Evolutionary conservation across 768 basidiomycete genomes (phyloP), one percentile per base, ranked within the genome.

Genomic region (Lentinus tigrinus): DNA sequence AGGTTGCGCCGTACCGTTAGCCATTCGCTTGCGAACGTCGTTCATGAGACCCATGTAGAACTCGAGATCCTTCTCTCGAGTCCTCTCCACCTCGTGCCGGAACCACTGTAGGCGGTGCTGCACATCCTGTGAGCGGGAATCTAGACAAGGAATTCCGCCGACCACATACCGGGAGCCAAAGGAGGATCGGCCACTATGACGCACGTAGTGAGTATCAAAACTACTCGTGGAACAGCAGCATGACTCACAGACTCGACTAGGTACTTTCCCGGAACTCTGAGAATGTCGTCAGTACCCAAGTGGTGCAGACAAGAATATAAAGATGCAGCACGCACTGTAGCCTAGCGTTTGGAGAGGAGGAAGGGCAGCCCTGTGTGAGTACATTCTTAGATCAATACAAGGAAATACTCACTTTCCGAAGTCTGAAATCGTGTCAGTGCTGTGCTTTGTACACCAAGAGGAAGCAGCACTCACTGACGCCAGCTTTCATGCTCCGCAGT

Each of bases 71-170:
- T 13, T 37, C 26, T 58, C 43, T 5, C 57, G 57, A 14, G 46
- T 37, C 21, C 31, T 28, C 26, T 58, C 57, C 6, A 52, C 51
- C 10, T 52, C 51, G 37, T 43, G 57, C 2, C 57, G 57, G 37
- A 58, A 58, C 57, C 57, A 58, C 34, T 58, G 57, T 14, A 58
- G 37, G 4, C 36, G 44, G 16, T 34, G 24, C 57, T 58, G 37
- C 2, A 14, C 9, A 17, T 4, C 9, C 23, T 27, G 19, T 7
- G 14, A 34, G 4, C 34, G 4, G 1, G 4, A 16, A 3, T 7
- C 9, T 9, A 27, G 17, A 3, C 24, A 24, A 19, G n/a, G 39
- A 3, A 7, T 17, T 17, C 17, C 17, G n/a, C 17, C 4, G 27
- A 23, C 11, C 2, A 34, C 49, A 11, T 27, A 57, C 56, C 4